Percentiles rank a stretch among this genome's conserved stretches.
phyloP scores from a whole-genome alignment of 345 rosid species.

The Ceriops zippeliana region DNA sequence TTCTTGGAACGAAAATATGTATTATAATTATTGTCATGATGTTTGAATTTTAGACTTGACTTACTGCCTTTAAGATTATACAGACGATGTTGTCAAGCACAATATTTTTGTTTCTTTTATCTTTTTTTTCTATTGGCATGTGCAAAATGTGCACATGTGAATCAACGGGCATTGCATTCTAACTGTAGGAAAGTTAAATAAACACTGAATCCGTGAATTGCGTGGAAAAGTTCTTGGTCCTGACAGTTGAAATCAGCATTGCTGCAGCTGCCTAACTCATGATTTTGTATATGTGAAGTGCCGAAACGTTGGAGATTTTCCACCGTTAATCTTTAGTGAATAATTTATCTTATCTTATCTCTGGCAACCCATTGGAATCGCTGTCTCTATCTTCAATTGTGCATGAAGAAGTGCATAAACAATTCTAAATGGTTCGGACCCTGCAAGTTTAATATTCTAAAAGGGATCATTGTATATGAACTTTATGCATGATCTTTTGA shows the following conservation, averaged over 20 bases:
- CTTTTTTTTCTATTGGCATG: not conserved
- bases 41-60: not conserved
- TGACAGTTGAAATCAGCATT: not conserved
- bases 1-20: not conserved
- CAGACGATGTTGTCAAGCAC: no score
- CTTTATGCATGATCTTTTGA: not conserved
- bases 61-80: not conserved
- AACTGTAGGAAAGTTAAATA: not conserved
- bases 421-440: not conserved
- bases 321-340: not conserved
- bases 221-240: conserved; percentile 1
- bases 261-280: not conserved
- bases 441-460: not conserved
- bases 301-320: not conserved
- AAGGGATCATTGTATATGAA: not conserved
- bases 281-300: not conserved
- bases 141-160: not conserved
- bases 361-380: not conserved
- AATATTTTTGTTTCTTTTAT: no score
- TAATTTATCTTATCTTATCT: not conserved
- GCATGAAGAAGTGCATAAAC: conserved; percentile 13
- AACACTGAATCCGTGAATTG: not conserved
- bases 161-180: not conserved
- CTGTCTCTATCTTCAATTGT: not conserved
- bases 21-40: not conserved